These are phyloP conservation scores for Stagonosporopsis rhizophila DNA, from an alignment of 2,329 filamentous ascomycete species.

Conservation along the genomic window DNA sequence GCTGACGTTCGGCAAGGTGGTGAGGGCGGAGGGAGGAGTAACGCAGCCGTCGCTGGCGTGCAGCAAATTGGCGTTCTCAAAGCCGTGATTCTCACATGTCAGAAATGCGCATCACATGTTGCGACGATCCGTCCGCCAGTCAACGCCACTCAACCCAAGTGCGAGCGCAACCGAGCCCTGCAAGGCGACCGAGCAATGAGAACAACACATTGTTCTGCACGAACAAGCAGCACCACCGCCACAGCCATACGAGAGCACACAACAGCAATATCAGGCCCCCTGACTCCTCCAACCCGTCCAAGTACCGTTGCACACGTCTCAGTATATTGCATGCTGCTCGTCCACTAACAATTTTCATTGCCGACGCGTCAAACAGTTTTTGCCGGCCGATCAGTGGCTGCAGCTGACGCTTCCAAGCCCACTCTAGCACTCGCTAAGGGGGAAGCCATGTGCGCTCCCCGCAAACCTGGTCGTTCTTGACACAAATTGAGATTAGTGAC, in stretches of 20 bases:
- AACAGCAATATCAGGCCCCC: background rate
- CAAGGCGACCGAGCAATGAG: background rate
- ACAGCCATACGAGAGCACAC: background rate
- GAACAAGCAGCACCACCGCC: background rate
- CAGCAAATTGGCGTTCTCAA: conserved; percentile 29
- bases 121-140: conserved; percentile 14
- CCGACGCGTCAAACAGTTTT: conserved; percentile 3
- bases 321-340: background rate
- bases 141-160: conserved; percentile 22
- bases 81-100: conserved; percentile 35
- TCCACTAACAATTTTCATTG: background rate
- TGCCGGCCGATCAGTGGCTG: conserved; percentile 4
- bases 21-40: conserved; percentile 15
- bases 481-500: background rate
- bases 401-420: background rate
- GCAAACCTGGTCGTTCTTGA: conserved; percentile 3
- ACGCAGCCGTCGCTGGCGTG: conserved; percentile 11
- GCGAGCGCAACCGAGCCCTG: background rate
- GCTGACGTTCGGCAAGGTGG: conserved; percentile 6
- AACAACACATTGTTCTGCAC: background rate
- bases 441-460: conserved; percentile 16
- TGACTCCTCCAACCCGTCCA: background rate
- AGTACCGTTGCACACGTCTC: conserved; percentile 7
- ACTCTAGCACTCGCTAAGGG: conserved; percentile 2
- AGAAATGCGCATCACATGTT: conserved; percentile 29